Base-by-base conservation (phyloP, 441 rosid species). In the Populus trichocarpa region DNA sequence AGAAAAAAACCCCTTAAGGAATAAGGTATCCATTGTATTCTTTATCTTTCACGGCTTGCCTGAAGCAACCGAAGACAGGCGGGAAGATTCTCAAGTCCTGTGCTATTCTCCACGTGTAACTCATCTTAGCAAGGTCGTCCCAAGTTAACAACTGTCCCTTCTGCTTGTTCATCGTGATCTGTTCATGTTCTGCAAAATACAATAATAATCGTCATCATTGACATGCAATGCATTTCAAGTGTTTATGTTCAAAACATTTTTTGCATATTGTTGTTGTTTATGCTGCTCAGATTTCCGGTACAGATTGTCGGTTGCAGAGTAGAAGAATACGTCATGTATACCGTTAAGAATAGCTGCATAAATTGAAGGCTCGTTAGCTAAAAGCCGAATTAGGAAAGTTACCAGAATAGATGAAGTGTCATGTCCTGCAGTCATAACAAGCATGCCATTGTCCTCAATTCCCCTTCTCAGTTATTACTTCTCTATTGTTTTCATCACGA, bases 51-150 rank as follows among this genome's bases (percentile, higher is more conserved):
- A 84, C 40, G 42, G 86, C 84, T 75, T 71, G 77, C 78, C 91
- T 83, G 71, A 87, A 87, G 66, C 89, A 87, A 50, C 90, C 85
- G 36, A 84, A 87, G 71, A 88, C 0, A 3, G 89, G 86, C 57
- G 90, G 88, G 42, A 73, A 14, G 75, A 85, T 71, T 74, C 87
- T 85, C 73, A 86, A 74, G 63, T 90, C 92, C 87, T 77, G 26
- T 12, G 90, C 90, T 57, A 89, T 89, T 74, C 85, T 87, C 90
- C 92, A 89, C 71, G 91, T 83, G 86, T 85, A 88, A 81, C 86
- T 87, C 92, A 89, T 89, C 86, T 79, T 85, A 46, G 76, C 73
- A 64, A 88, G 86, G 30, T 89, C 86, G 57, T 88, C 87, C 92
- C 93, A 80, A 16, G 87, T 86, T 63, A 89, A 75, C 38, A 61